Evolutionary conservation across 1,139 yeast species (phyloP), one percentile per base, ranked within the genome.

Genomic region (Kodamaea fungicola): DNA sequence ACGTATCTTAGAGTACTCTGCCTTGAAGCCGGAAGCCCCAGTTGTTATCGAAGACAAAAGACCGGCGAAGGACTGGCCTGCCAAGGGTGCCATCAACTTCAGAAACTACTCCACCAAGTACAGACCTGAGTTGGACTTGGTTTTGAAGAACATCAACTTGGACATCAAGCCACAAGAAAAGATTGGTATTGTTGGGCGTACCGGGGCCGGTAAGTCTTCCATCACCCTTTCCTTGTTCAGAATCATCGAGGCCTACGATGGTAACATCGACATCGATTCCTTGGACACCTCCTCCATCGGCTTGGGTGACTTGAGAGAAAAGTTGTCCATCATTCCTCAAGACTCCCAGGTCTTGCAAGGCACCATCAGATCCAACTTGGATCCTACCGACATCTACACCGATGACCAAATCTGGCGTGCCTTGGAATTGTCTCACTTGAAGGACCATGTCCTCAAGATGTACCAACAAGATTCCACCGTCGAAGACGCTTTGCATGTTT

Each of bases 341-440:
- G 98, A 92, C 55, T 87, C 97, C 0, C 97, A 92, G 62, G 95
- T 90, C 4, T 90, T 92, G 57, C 90, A 88, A 64, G 98, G 98
- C 29, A 77, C 95, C 0, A 71, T 92, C 32, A 75, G 96, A 53
- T 83, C 86, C 32, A 92, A 92, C 59, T 74, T 92, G 52, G 98
- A 92, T 57, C 98, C 98, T 16, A 81, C 86, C 3, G 67, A 74
- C 30, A 67, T 63, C 34, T 81, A 74, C 54, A 70, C 77, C 3
- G 96, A 88, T 53, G 87, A 82, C 16, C 81, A 84, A 46, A 71
- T 92, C 24, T 92, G 97, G 97, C 71, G 76, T 29, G 96, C 88
- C 0, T 70, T 92, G 47, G 92, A 84, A 50, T 70, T 89, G 42
- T 81, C 96, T 1, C 97, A 92, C 56, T 73, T 92, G 69, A 83